Conservation (phyloP, 257 asterid genomes). For the Fraxinus anomala region DNA sequence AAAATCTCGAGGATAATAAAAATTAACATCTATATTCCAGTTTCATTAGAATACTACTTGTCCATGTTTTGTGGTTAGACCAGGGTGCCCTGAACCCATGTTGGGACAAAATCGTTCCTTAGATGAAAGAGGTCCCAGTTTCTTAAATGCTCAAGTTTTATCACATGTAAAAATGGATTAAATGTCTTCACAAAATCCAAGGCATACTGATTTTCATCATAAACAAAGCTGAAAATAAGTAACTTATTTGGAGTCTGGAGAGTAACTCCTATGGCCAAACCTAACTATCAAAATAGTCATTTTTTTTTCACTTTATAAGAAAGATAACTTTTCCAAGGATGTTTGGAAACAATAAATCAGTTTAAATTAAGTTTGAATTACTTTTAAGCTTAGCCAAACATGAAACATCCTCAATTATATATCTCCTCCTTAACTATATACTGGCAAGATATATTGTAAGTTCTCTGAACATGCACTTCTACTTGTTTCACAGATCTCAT, state of each 20-base stretch:
- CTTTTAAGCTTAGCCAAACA: neutral
- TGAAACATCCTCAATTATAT: neutral
- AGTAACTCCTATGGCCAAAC: neutral
- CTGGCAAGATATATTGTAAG: neutral
- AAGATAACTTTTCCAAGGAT: neutral
- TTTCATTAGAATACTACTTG: neutral
- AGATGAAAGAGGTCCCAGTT: neutral
- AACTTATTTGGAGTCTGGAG: neutral
- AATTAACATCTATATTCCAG: neutral
- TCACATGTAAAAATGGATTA: neutral
- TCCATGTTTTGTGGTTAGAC: neutral
- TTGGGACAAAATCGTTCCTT: neutral
- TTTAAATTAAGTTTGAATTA: neutral
- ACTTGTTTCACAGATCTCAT: neutral
- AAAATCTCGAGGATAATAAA: constrained; percentile 14
- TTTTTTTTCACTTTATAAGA: neutral
- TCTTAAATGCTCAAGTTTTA: constrained; percentile 13
- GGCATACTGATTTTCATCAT: neutral
- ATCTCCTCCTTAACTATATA: neutral
- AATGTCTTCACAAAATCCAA: neutral
- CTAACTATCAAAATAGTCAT: neutral
- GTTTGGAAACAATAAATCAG: neutral
- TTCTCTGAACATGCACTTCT: neutral
- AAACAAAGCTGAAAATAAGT: neutral
- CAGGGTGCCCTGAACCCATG: neutral